Conservation (phyloP, 345 rosid species). For the Dipteronia dyeriana region DNA sequence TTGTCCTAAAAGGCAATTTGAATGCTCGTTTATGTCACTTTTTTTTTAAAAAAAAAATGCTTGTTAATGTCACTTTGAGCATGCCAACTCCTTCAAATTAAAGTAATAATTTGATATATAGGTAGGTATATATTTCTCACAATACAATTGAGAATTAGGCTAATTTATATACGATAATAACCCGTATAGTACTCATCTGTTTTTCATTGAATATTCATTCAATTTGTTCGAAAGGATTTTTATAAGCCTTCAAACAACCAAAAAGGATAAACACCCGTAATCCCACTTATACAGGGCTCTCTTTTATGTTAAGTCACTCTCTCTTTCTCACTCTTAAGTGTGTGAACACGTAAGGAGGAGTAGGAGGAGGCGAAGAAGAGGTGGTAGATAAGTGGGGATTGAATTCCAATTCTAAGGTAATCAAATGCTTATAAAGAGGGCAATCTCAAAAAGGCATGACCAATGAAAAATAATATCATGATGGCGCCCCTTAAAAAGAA, state of each 20-base stretch:
- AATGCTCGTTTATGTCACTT: neutral
- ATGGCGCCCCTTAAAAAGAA: neutral
- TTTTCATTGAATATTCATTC: too few relatives aligned
- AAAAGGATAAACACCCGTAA: neutral
- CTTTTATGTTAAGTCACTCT: neutral
- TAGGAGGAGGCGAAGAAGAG: neutral
- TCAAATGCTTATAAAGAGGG: constrained; percentile 43
- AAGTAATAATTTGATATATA: neutral
- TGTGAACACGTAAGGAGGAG: constrained; percentile 16
- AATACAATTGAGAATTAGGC: too few relatives aligned
- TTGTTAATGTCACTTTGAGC: neutral
- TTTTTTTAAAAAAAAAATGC: too few relatives aligned
- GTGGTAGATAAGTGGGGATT: constrained; percentile 3
- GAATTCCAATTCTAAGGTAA: constrained; percentile 17
- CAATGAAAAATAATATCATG: neutral
- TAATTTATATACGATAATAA: too few relatives aligned
- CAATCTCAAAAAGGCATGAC: constrained; percentile 29
- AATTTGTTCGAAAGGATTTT: neutral
- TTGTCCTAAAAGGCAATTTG: constrained; percentile 1
- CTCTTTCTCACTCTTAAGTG: neutral
- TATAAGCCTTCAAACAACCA: neutral
- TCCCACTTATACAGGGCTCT: neutral
- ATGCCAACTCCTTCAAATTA: constrained; percentile 3
- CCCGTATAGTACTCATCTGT: too few relatives aligned
- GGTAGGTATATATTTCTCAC: neutral